phyloP scores from a whole-genome alignment of 2,329 filamentous ascomycete genomes.

The Fusarium duplospermum region DNA sequence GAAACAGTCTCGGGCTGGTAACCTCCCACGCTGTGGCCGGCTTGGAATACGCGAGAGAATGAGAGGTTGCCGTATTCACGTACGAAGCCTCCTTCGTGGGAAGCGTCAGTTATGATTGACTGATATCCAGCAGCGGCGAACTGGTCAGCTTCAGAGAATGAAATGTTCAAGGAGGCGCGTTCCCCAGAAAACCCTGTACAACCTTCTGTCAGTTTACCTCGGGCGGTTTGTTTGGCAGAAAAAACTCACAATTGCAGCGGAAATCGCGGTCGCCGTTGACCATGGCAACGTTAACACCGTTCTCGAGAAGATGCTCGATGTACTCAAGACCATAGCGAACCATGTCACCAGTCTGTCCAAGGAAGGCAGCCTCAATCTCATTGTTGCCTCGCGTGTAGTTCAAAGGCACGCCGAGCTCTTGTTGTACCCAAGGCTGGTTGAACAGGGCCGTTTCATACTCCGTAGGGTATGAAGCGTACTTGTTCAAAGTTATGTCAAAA shows the following conservation, averaged over 20 bases:
- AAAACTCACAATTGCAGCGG: conserved; percentile 66
- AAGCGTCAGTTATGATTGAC: conserved; percentile 72
- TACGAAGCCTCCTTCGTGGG: conserved; percentile 76
- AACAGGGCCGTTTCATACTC: conserved; percentile 70
- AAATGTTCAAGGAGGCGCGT: conserved; percentile 71
- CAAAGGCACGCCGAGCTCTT: conserved; percentile 69
- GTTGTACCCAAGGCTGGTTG: conserved; percentile 66
- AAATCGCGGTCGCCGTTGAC: conserved; percentile 73
- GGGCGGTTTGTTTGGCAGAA: too few species aligned
- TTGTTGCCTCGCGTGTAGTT: conserved; percentile 60
- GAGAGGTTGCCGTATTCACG: conserved; percentile 78
- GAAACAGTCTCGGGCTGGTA: conserved; percentile 68
- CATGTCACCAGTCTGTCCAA: conserved; percentile 70
- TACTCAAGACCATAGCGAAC: conserved; percentile 52
- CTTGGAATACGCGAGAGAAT: conserved; percentile 72
- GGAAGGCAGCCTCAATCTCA: conserved; percentile 59
- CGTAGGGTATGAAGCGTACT: conserved; percentile 68
- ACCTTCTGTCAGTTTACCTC: not conserved
- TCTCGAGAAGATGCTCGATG: conserved; percentile 67
- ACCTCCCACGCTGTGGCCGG: conserved; percentile 69
- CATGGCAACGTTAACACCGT: conserved; percentile 73
- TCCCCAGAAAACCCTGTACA: conserved; percentile 66
- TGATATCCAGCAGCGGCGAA: conserved; percentile 77
- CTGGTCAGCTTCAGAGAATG: conserved; percentile 52
- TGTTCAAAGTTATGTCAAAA: conserved; percentile 69